Evolutionary conservation across 306 rosid genomes (phyloP), one percentile per base, ranked within the genome.

Genomic region (Gastrolobium villosum): DNA sequence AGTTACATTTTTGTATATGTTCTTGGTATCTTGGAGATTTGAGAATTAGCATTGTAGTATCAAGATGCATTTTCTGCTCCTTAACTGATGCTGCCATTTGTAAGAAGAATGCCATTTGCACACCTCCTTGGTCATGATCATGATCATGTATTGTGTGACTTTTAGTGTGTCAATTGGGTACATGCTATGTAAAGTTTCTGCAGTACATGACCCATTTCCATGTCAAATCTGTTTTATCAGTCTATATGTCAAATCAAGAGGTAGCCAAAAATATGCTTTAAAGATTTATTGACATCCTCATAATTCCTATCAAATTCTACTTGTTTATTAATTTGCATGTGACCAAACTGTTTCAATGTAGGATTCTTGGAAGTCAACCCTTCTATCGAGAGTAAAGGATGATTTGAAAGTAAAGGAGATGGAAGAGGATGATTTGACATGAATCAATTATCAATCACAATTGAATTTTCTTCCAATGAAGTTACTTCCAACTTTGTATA

Each of bases 341-440:
- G 15, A 31, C 65, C 36, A 61, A 11, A 67, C 13, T 52, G 72
- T 65, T 43, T 65, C 44, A 28, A 2, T 76, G 81, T 35, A 87
- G 91, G 91, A 85, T 50, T 52, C 91, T 68, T 84, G 91, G 91
- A 87, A 82, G 87, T 55, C 85, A 20, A 43, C 67, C 63, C 85
- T 87, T 73, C 52, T 87, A 66, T n/a, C 63, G 36, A 82, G 79
- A 73, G 79, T 73, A 53, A 79, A 85, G 75, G 84, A 87, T 14
- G 83, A 77, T 63, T 74, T 87, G 80, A 75, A 87, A 82, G 79
- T 66, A 54, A 87, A 82, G 69, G 85, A 79, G 84, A 83, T 76
- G 79, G 87, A 82, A 82, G 91, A 87, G 56, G 90, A 80, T 57
- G 91, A 87, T 80, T 80, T 87, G 74, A 84, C 87, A 53, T 87